Base-by-base conservation (phyloP, 164 flowering plant genomes). In the Stephania japonica region DNA sequence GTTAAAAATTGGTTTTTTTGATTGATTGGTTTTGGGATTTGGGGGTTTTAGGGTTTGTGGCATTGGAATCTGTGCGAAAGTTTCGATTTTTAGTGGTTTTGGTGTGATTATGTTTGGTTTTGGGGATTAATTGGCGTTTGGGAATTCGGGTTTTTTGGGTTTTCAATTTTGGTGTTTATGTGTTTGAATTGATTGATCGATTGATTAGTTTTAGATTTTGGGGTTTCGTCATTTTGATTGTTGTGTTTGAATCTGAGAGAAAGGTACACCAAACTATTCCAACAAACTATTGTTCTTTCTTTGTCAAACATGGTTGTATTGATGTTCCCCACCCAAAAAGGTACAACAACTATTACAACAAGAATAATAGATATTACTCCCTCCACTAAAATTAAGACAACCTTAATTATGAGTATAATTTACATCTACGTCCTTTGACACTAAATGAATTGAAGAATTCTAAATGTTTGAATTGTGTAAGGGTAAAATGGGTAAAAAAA, bases 161-260 rank as follows among this genome's bases (percentile, higher is more conserved):
- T n/a, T 9, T 32, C 50, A 69, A 75, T 27, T 43, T 63, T 49
- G 67, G 19, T 44, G 16, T 76, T n/a, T n/a, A n/a, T n/a, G n/a
- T n/a, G n/a, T n/a, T n/a, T n/a, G n/a, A n/a, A n/a, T n/a, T 18
- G 42, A 9, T 43, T 7, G n/a, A 47, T 63, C 47, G 32, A 63
- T 23, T 49, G 42, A 66, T 67, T 73, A 21, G 12, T 67, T n/a
- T 1, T 66, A 24, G 18, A 41, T 59, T 18, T 67, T 38, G 18
- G 13, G 7, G 25, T 42, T 23, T 49, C 41, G 24, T 14, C 19
- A 49, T 70, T 70, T 70, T 47, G 42, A 68, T 68, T 13, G 12
- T 44, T 21, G 12, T 44, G 67, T 24, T 44, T 43, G 19, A 6
- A 18, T 42, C 42, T 8, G 23, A 38, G 2, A 13, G 21, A 41